Evolutionary conservation across 371 early-diverging fungal species (phyloP).

Genomic region (Coemansia sp.): DNA sequence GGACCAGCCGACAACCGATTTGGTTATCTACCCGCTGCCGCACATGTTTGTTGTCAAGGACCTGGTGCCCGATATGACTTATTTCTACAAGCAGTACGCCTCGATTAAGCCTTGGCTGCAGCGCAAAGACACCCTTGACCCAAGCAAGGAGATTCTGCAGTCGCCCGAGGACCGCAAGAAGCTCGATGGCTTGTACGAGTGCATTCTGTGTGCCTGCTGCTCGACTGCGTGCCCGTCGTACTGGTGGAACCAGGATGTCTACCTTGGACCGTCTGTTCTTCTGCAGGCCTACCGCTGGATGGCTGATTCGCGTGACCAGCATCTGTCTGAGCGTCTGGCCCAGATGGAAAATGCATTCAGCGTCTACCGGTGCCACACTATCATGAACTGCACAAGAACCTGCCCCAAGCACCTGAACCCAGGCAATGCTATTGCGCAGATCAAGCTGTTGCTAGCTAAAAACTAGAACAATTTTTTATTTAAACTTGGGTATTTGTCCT

Average conservation of each 20-base stretch:
- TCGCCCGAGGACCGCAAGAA: constrained; percentile 91
- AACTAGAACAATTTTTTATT: not conserved
- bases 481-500: not conserved
- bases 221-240: constrained; percentile 94
- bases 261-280: constrained; percentile 93
- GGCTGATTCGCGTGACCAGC: constrained; percentile 94
- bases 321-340: constrained; percentile 81
- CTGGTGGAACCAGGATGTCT: constrained; percentile 95
- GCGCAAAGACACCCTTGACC: constrained; percentile 62
- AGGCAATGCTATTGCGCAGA: constrained; percentile 90
- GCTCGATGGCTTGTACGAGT: constrained; percentile 96
- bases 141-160: constrained; percentile 82
- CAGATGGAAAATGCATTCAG: constrained; percentile 93
- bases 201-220: constrained; percentile 97
- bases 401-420: constrained; percentile 98
- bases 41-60: constrained; percentile 91
- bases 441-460: constrained; percentile 89
- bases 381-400: constrained; percentile 96
- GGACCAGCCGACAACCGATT: constrained; percentile 57
- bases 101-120: constrained; percentile 92
- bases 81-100: constrained; percentile 96
- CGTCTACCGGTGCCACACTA: constrained; percentile 97
- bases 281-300: constrained; percentile 98
- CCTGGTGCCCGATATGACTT: constrained; percentile 86
- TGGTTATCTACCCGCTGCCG: constrained; percentile 94